Evolutionary conservation across 2,329 filamentous ascomycete genomes (phyloP), one percentile per base, ranked within the genome.

Genomic region (Penicillium sp.): DNA sequence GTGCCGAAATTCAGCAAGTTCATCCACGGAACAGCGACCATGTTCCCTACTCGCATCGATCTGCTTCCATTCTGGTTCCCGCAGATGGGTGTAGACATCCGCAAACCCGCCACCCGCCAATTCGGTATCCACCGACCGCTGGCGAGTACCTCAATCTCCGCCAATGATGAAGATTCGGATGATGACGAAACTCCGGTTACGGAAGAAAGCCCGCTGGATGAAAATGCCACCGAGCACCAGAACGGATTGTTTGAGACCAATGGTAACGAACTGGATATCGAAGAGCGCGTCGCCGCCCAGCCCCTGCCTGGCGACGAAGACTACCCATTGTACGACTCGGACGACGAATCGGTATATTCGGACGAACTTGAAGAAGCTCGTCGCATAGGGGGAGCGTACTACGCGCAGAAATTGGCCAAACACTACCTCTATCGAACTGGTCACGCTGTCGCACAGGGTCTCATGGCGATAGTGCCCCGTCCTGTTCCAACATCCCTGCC

Each of bases 1-100:
- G 90, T 98, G 2, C 93, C 93, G 54, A 98, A 98, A 67, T 98
- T 97, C 71, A 96, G 89, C 64, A 98, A 98, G 72, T 98, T 97
- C 69, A 97, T 98, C 51, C 93, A 98, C 69, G 93, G 93, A 52
- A 89, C 85, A 2, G 91, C 91, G 9, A 87, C 82, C 10, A 73
- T 98, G 40, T 94, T 96, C 68, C 90, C 90, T 0, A 79, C 83
- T 39, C 82, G 86, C 48, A 98, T 98, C 69, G 77, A 96, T 42
- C 77, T 98, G 12, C 76, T 98, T 6, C 93, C 93, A 0, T 98
- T 88, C 75, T 98, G 93, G 93, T 87, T 91, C 76, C 93, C 93
- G 1, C 93, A 98, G 71, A 98, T 98, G 93, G 84, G 95, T 58
- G 83, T 94, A 22, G 93, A 98, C 64, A 98, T 98, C 61, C 87